These are phyloP conservation scores for Digitaria exilis DNA, from an alignment of 202 grass and related monocot genomes.

Conservation along the genomic window DNA sequence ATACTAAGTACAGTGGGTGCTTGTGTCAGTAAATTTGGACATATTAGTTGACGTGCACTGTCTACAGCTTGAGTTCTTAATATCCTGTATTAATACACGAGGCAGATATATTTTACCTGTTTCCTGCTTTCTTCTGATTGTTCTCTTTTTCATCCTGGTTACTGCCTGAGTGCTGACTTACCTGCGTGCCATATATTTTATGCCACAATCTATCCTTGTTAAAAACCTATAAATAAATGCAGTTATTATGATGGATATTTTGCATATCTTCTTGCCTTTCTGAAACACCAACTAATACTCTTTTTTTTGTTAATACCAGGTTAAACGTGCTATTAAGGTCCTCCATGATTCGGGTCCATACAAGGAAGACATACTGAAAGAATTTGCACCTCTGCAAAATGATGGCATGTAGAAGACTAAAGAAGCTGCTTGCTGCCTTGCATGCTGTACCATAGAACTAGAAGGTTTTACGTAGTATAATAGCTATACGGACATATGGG, in stretches of 20 bases:
- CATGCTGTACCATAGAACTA: no score
- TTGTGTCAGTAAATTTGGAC: no score
- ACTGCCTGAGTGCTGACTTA: background rate
- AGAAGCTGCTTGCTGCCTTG: no score
- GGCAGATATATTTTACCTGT: no score
- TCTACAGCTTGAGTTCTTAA: no score
- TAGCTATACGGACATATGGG: no score
- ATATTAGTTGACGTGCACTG: no score
- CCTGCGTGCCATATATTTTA: background rate
- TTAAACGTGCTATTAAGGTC: constrained; percentile 72
- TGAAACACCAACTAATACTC: constrained; percentile 10
- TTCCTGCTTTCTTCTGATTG: no score
- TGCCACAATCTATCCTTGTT: background rate
- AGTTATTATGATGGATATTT: background rate
- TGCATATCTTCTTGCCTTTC: background rate
- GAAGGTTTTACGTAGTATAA: no score
- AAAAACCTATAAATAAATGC: background rate
- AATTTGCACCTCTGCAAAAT: constrained; percentile 30
- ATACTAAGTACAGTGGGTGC: no score
- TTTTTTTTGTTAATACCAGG: constrained; percentile 45
- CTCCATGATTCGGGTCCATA: constrained; percentile 80
- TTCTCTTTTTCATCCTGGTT: background rate
- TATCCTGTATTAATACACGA: no score
- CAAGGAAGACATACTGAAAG: constrained; percentile 76
- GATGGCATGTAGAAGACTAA: background rate